Conservation (phyloP, 2,329 filamentous ascomycete genomes). For the Byssochlamys sp. region DNA sequence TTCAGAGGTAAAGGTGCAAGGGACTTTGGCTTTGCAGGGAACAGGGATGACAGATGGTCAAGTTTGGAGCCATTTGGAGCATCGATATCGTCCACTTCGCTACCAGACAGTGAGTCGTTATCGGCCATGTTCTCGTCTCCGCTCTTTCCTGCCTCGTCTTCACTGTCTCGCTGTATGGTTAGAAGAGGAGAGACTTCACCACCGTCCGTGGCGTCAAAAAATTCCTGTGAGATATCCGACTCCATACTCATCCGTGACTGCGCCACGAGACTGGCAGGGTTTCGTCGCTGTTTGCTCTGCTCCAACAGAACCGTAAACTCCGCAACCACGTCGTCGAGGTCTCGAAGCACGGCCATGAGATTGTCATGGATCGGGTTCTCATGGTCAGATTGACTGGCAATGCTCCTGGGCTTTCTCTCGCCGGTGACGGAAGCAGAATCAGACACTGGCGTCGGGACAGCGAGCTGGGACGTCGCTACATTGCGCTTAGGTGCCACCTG, state of each 20-base stretch:
- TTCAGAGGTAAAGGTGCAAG: slow-evolving; percentile 68
- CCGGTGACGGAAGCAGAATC: slow-evolving; percentile 18
- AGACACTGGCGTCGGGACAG: slow-evolving; percentile 36
- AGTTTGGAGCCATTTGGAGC: slow-evolving; percentile 22
- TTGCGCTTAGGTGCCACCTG: slow-evolving; percentile 30
- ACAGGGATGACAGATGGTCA: slow-evolving; percentile 45
- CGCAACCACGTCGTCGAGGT: slow-evolving; percentile 71
- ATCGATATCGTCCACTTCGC: slow-evolving; percentile 44
- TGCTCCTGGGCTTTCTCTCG: slow-evolving; percentile 25
- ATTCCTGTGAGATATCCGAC: slow-evolving; percentile 73
- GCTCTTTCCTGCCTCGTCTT: slow-evolving; percentile 55
- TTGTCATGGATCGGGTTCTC: slow-evolving; percentile 68
- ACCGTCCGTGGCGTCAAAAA: slow-evolving; percentile 79
- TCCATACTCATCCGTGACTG: slow-evolving; percentile 63
- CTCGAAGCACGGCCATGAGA: slow-evolving; percentile 69
- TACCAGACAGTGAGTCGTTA: slow-evolving; percentile 55
- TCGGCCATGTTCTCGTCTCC: slow-evolving; percentile 45
- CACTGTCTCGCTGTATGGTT: slow-evolving; percentile 63
- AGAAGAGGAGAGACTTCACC: slow-evolving; percentile 57
- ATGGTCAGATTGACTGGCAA: slow-evolving; percentile 34
- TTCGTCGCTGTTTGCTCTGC: slow-evolving; percentile 68
- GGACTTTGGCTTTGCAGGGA: slow-evolving; percentile 65
- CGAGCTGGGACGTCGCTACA: slow-evolving; percentile 41
- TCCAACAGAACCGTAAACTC: slow-evolving; percentile 71
- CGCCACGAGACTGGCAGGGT: slow-evolving; percentile 45